These are phyloP conservation scores for Vigna unguiculata DNA, from an alignment of 306 rosid genomes.

Conservation along the genomic window DNA sequence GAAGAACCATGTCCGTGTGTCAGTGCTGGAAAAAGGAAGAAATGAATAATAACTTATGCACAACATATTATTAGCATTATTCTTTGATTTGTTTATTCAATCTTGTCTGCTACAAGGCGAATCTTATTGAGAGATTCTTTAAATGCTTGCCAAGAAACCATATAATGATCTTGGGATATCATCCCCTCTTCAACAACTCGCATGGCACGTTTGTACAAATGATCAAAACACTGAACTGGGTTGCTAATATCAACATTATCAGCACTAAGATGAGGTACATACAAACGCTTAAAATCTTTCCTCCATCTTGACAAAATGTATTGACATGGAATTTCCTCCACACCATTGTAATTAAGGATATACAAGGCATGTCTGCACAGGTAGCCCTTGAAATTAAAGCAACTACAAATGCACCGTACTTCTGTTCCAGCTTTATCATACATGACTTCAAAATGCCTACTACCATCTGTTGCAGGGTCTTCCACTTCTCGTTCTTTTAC, in stretches of 20 bases:
- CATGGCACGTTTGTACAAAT: slow-evolving; percentile 90
- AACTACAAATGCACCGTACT: slow-evolving; percentile 80
- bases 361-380: slow-evolving; percentile 89
- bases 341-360: slow-evolving; percentile 79
- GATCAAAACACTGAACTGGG: slow-evolving; percentile 96
- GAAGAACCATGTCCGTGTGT: background rate
- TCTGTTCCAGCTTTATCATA: slow-evolving; percentile 82
- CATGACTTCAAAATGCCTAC: slow-evolving; percentile 70
- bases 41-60: slow-evolving; percentile 36
- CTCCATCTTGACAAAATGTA: slow-evolving; percentile 89
- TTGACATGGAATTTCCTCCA: slow-evolving; percentile 86
- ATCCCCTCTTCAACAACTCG: slow-evolving; percentile 92
- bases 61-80: slow-evolving; percentile 43
- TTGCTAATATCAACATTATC: slow-evolving; percentile 77
- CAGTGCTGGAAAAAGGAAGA: slow-evolving; percentile 20
- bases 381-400: slow-evolving; percentile 91
- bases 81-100: slow-evolving; percentile 50
- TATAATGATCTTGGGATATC: slow-evolving; percentile 84
- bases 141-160: slow-evolving; percentile 90
- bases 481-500: slow-evolving; percentile 73
- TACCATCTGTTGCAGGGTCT: slow-evolving; percentile 54
- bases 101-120: slow-evolving; percentile 75
- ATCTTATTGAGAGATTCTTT: slow-evolving; percentile 89
- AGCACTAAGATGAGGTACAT: slow-evolving; percentile 71
- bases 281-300: slow-evolving; percentile 83